Evolutionary conservation across 352 stramenopile genomes (phyloP).

Genomic region (Phytophthora boehmeriae): DNA sequence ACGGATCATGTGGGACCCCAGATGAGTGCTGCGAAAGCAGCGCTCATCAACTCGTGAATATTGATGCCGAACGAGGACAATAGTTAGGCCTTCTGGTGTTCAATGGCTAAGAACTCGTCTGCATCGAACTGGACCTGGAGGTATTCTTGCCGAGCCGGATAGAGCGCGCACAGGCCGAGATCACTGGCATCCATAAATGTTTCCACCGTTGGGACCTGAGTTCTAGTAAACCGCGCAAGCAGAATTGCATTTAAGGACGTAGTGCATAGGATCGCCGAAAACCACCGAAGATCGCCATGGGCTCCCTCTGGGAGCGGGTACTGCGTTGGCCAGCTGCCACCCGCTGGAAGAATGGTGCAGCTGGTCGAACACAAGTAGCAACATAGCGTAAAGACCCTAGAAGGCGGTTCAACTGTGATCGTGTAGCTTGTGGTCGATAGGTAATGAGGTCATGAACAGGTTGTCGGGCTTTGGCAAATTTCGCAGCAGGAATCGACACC

Average conservation of each 20-base stretch:
- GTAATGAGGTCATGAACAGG: background rate
- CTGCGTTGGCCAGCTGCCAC: background rate
- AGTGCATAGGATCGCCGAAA: constrained; percentile 1
- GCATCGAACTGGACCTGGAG: constrained; percentile 1
- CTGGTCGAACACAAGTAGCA: constrained; percentile 4
- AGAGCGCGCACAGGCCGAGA: constrained; percentile 5
- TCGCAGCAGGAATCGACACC: constrained; percentile 8
- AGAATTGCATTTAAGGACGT: constrained; percentile 2
- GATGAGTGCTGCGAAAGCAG: background rate
- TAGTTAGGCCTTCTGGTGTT: background rate
- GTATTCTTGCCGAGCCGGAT: background rate
- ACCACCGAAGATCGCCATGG: constrained; percentile 8
- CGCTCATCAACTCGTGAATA: constrained; percentile 12
- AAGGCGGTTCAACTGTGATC: constrained; percentile 3
- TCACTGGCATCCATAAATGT: constrained; percentile 17
- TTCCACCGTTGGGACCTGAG: background rate
- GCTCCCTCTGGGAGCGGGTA: background rate
- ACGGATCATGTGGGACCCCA: background rate
- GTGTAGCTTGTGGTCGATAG: background rate
- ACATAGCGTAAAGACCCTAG: constrained; percentile 16
- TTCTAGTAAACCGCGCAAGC: constrained; percentile 3
- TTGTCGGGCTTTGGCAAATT: constrained; percentile 10
- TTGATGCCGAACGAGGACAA: constrained; percentile 5
- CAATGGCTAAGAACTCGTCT: background rate
- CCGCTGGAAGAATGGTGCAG: constrained; percentile 15